These are phyloP conservation scores for Pyrus communis DNA, from an alignment of 306 rosid species.

Conservation along the genomic window DNA sequence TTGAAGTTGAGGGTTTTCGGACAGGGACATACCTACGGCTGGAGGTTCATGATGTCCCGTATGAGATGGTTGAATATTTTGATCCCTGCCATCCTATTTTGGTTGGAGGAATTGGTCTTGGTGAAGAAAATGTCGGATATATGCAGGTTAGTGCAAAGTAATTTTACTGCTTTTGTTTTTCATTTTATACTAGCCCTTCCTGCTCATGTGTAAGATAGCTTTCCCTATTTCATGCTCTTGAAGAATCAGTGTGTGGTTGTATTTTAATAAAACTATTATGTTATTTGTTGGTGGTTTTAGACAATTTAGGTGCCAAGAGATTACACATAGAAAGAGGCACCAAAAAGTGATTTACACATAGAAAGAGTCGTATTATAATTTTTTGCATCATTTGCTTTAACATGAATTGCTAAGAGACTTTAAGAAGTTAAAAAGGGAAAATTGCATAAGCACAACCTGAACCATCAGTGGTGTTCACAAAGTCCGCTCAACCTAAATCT, in stretches of 20 bases:
- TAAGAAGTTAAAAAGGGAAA: too few species aligned
- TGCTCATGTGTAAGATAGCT: neutral
- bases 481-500: neutral
- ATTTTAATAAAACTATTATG: neutral
- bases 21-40: constrained; percentile 82
- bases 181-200: neutral
- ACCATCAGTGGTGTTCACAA: too few species aligned
- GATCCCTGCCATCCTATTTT: constrained; percentile 82
- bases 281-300: neutral
- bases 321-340: too few species aligned
- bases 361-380: neutral
- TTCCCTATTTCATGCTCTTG: neutral
- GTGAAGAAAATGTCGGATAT: constrained; percentile 82
- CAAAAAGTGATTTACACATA: neutral
- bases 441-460: too few species aligned
- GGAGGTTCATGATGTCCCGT: constrained; percentile 84
- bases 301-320: neutral
- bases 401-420: neutral
- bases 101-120: constrained; percentile 88
- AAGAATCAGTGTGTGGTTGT: neutral
- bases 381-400: neutral
- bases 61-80: constrained; percentile 79
- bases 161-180: neutral
- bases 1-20: constrained; percentile 76
- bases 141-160: constrained; percentile 64